Evolutionary conservation across 129 eudicot genomes (phyloP).

Genomic region (Flaveria trinervia): DNA sequence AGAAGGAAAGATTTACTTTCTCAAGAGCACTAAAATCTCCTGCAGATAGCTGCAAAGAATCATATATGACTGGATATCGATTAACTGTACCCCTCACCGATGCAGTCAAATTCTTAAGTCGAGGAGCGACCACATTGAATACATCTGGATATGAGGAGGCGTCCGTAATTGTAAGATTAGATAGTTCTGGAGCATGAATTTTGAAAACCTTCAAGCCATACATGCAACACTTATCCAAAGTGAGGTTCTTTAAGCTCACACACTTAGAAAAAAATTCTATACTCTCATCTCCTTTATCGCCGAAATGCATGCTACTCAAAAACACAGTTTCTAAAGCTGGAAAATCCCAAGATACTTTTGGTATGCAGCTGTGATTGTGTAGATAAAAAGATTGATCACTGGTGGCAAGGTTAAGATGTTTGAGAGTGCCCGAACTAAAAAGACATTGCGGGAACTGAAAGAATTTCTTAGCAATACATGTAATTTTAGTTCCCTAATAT

Average conservation of each 20-base stretch:
- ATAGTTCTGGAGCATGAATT: neutral
- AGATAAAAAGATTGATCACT: neutral
- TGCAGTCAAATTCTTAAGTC: slow-evolving; percentile 21
- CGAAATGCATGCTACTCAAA: slow-evolving; percentile 1
- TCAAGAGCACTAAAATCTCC: neutral
- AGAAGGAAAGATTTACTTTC: slow-evolving; percentile 26
- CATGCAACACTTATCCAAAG: neutral
- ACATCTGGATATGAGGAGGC: neutral
- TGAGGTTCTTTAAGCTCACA: slow-evolving; percentile 27
- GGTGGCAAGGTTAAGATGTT: slow-evolving; percentile 21
- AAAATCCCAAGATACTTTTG: slow-evolving; percentile 14
- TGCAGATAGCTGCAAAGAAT: neutral
- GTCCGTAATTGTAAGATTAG: slow-evolving; percentile 17
- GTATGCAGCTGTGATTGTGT: neutral
- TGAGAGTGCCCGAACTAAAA: slow-evolving; percentile 1
- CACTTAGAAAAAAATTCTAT: slow-evolving; percentile 26
- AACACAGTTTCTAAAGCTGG: slow-evolving; percentile 25
- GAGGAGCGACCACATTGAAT: slow-evolving; percentile 23
- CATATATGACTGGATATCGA: neutral
- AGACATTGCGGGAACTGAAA: neutral
- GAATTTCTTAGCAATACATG: neutral
- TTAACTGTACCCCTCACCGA: neutral
- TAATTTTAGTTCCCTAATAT: slow-evolving; percentile 8
- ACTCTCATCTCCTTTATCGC: neutral
- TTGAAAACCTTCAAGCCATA: neutral